Conservation (phyloP, 2,329 filamentous ascomycete genomes). For the Sporothrix dimorphospora region DNA sequence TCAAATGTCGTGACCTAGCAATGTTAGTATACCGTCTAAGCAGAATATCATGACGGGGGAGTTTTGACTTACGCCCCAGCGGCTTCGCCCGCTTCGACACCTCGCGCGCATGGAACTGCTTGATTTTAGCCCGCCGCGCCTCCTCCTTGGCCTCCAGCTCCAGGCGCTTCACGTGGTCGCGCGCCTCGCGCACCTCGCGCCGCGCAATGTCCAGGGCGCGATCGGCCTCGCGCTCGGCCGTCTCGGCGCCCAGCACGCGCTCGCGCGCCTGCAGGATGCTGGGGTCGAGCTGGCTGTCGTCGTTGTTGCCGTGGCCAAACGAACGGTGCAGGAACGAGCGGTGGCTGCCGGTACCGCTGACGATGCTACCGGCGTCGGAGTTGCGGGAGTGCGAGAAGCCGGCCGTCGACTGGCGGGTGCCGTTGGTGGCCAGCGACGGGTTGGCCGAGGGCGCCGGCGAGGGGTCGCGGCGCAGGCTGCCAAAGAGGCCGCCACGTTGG, state of each 20-base stretch:
- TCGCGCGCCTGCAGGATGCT: conserved; percentile 64
- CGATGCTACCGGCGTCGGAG: conserved; percentile 31
- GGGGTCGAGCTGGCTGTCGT: conserved; percentile 57
- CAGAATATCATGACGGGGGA: neutral
- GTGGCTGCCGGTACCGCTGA: conserved; percentile 38
- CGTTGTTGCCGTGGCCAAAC: conserved; percentile 48
- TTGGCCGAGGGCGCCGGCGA: conserved; percentile 37
- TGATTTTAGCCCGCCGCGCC: conserved; percentile 66
- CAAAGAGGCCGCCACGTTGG: conserved; percentile 44
- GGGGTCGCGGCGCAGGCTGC: conserved; percentile 38
- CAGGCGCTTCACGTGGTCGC: conserved; percentile 64
- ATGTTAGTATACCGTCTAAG: too few relatives aligned
- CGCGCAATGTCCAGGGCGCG: conserved; percentile 62
- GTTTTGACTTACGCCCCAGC: conserved; percentile 59
- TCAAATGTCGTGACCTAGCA: neutral
- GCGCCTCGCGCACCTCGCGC: conserved; percentile 60
- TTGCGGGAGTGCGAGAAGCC: conserved; percentile 19
- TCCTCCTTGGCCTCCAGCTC: conserved; percentile 69
- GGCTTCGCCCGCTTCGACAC: conserved; percentile 70
- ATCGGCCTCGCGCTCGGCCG: conserved; percentile 67
- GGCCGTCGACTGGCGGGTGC: conserved; percentile 30
- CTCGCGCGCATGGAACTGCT: conserved; percentile 66
- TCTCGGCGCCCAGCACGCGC: conserved; percentile 64
- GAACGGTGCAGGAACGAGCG: conserved; percentile 49
- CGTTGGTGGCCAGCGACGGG: conserved; percentile 37